phyloP scores from a whole-genome alignment of 2,329 filamentous ascomycete genomes.

The Alternaria postmessia region DNA sequence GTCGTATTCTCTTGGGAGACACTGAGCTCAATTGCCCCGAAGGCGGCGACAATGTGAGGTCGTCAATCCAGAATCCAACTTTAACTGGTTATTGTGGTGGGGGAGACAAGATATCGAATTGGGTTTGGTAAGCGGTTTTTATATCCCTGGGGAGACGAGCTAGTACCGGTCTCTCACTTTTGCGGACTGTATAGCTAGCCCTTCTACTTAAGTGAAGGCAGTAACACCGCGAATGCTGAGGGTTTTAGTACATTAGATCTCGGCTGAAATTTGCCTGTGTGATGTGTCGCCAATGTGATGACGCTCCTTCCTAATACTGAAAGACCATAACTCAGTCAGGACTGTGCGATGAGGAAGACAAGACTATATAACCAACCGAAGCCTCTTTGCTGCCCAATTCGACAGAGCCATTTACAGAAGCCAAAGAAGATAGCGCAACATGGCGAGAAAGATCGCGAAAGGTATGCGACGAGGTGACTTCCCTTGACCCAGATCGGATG shows the following conservation, averaged over 20 bases:
- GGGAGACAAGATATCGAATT: neutral
- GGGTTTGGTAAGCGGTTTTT: neutral
- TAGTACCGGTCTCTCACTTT: conserved; percentile 4
- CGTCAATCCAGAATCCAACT: neutral
- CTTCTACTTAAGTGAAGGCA: neutral
- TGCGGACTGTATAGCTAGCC: neutral
- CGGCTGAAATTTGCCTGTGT: neutral
- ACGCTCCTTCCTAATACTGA: neutral
- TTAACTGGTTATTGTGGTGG: neutral
- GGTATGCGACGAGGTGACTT: neutral
- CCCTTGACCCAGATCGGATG: neutral
- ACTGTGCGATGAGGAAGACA: neutral
- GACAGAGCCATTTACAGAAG: neutral
- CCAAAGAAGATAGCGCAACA: neutral
- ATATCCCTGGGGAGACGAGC: neutral
- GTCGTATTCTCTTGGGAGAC: neutral
- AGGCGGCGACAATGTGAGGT: neutral
- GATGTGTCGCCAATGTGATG: neutral
- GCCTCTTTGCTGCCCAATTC: neutral
- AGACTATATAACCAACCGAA: neutral
- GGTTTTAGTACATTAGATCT: neutral
- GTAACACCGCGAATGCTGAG: neutral
- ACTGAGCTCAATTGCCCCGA: neutral
- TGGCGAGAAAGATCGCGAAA: neutral
- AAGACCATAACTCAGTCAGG: neutral